Percentiles rank a stretch among this genome's conserved stretches.
Evolutionary conservation across 163 green algal genomes (phyloP).

Genomic region (Chlamydomonas reinhardtii): DNA sequence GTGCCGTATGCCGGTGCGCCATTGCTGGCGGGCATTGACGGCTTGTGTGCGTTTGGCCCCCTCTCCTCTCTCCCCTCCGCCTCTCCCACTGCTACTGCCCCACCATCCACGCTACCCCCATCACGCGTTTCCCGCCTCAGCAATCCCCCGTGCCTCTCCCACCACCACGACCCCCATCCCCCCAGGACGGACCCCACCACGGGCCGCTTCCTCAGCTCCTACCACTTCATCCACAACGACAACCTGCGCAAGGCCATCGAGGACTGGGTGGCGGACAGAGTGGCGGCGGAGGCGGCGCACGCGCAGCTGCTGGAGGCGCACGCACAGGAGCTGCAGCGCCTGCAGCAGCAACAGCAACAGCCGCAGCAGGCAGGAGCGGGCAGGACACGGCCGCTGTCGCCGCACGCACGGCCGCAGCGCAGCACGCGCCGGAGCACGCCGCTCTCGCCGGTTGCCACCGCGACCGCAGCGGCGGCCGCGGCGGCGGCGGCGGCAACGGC

Average conservation of each 20-base stretch:
- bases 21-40: no score
- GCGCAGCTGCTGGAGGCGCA: slow-evolving; percentile 1
- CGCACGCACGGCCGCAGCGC: neutral
- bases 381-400: neutral
- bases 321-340: slow-evolving; percentile 11
- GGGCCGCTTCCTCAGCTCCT: slow-evolving; percentile 29
- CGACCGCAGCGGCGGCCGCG: no score
- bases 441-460: neutral
- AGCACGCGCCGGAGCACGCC: neutral
- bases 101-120: no score
- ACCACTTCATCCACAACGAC: slow-evolving; percentile 53
- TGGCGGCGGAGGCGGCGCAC: neutral
- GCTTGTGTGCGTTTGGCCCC: no score
- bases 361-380: neutral
- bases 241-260: slow-evolving; percentile 48
- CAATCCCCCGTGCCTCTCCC: neutral
- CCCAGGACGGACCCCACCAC: slow-evolving; percentile 48
- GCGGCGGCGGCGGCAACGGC: no score
- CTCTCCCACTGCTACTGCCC: no score
- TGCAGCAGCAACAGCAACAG: slow-evolving; percentile 20
- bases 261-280: slow-evolving; percentile 10
- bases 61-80: no score
- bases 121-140: no score
- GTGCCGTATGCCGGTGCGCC: no score
- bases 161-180: no score